A percentile compares a stretch with the other conserved stretches of the same genome.
Evolutionary conservation across 148 eudicot genomes (phyloP).

Genomic region (Silene conica): DNA sequence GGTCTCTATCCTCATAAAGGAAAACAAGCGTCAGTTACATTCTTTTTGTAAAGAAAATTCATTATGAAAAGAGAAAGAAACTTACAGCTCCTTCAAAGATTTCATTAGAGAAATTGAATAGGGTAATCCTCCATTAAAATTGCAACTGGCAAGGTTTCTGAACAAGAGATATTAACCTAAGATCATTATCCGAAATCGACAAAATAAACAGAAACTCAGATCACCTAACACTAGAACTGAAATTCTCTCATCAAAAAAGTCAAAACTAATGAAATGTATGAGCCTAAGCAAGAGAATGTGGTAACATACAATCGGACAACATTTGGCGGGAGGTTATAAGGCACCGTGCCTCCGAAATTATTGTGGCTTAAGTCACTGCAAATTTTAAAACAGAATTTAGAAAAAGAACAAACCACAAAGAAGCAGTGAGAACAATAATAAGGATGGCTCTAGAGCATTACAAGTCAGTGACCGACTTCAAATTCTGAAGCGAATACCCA

Average conservation of each 20-base stretch:
- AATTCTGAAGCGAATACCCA: conserved; percentile 60
- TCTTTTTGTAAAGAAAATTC: conserved; percentile 4
- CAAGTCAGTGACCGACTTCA: conserved; percentile 68
- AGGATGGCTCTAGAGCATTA: conserved; percentile 28
- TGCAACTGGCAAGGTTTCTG: conserved; percentile 78
- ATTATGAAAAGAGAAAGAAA: conserved; percentile 9
- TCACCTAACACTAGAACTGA: neutral
- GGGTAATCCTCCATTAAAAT: conserved; percentile 64
- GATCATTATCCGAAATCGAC: neutral
- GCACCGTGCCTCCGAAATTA: conserved; percentile 65
- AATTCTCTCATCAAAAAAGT: neutral
- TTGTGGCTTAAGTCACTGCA: conserved; percentile 93
- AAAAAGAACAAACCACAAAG: neutral
- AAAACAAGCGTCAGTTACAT: conserved; percentile 11
- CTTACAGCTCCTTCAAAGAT: conserved; percentile 61
- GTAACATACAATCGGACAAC: conserved; percentile 57
- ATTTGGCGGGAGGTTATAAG: conserved; percentile 73
- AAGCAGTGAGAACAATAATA: conserved; percentile 9
- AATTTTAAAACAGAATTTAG: conserved; percentile 3
- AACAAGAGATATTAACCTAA: conserved; percentile 17
- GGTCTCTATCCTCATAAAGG: conserved; percentile 45
- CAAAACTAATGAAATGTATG: neutral
- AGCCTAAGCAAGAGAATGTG: conserved; percentile 3
- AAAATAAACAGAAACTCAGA: neutral
- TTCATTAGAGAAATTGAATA: conserved; percentile 70